Evolutionary conservation across 768 basidiomycete species (phyloP).

Genomic region (Trametes cubensis): DNA sequence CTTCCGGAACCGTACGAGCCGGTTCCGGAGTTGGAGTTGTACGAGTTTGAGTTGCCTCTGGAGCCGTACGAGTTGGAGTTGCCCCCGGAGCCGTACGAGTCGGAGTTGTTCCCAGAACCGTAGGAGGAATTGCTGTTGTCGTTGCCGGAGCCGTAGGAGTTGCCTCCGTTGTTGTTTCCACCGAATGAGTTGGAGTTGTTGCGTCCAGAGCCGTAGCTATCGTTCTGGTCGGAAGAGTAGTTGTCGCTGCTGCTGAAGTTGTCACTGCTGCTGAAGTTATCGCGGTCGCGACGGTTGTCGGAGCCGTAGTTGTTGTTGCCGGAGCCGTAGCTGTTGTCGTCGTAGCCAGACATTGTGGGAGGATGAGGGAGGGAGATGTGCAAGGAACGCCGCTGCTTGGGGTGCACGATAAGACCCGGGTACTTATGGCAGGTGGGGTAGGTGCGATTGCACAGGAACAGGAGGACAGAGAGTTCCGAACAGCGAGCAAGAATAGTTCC

Average conservation of each 20-base stretch:
- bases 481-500: slow-evolving; percentile 1
- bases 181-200: background rate
- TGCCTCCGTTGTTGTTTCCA: background rate
- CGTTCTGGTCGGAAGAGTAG: slow-evolving; percentile 3
- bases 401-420: background rate
- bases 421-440: slow-evolving; percentile 1
- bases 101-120: background rate
- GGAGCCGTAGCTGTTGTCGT: slow-evolving; percentile 15
- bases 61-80: slow-evolving; percentile 9
- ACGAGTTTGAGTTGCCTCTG: no score
- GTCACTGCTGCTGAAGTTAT: slow-evolving; percentile 6
- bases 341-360: slow-evolving; percentile 19
- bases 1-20: slow-evolving; percentile 15
- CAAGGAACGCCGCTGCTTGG: background rate
- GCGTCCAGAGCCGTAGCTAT: slow-evolving; percentile 6
- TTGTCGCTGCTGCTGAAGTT: slow-evolving; percentile 13
- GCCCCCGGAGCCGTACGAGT: slow-evolving; percentile 11
- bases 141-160: slow-evolving; percentile 13
- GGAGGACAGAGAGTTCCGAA: background rate
- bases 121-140: slow-evolving; percentile 9
- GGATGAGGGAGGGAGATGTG: background rate
- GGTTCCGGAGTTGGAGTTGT: slow-evolving; percentile 13
- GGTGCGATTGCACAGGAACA: slow-evolving; percentile 8
- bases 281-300: slow-evolving; percentile 21
- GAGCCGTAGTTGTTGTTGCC: slow-evolving; percentile 24